Evolutionary conservation across 768 basidiomycete genomes (phyloP).

Genomic region (Termitomyces sp.): DNA sequence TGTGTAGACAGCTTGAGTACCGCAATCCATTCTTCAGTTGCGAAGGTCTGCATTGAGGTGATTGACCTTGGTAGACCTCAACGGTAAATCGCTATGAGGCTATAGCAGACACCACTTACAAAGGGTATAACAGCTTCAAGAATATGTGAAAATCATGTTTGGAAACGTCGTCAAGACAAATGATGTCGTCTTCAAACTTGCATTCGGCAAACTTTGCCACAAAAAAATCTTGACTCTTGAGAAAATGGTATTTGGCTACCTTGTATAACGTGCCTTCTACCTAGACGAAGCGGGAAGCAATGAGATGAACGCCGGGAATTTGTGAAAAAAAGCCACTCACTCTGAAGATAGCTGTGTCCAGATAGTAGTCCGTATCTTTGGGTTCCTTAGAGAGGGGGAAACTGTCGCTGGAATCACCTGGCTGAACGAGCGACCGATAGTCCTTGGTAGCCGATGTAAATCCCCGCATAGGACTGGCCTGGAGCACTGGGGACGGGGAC

Average conservation of each 20-base stretch:
- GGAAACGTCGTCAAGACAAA: neutral
- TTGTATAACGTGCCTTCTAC: neutral
- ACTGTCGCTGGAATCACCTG: neutral
- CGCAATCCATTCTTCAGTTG: neutral
- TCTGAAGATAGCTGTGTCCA: neutral
- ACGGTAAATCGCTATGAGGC: neutral
- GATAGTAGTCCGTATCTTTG: neutral
- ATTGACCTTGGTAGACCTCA: neutral
- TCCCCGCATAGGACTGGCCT: neutral
- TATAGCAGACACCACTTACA: neutral
- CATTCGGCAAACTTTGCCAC: neutral
- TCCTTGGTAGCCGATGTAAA: no score
- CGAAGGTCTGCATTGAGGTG: neutral
- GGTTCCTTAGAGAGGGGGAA: neutral
- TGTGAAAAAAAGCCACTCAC: neutral
- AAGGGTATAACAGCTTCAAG: neutral
- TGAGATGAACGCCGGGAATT: neutral
- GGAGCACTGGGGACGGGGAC: neutral
- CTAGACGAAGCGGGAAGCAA: neutral
- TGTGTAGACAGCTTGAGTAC: neutral
- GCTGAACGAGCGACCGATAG: no score
- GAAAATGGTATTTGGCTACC: neutral
- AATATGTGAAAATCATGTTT: neutral
- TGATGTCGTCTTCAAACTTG: neutral
- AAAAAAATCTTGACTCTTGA: neutral